These are phyloP conservation scores for Berkeleyomyces basicola DNA, from an alignment of 2,329 filamentous ascomycete genomes.

Conservation along the genomic window DNA sequence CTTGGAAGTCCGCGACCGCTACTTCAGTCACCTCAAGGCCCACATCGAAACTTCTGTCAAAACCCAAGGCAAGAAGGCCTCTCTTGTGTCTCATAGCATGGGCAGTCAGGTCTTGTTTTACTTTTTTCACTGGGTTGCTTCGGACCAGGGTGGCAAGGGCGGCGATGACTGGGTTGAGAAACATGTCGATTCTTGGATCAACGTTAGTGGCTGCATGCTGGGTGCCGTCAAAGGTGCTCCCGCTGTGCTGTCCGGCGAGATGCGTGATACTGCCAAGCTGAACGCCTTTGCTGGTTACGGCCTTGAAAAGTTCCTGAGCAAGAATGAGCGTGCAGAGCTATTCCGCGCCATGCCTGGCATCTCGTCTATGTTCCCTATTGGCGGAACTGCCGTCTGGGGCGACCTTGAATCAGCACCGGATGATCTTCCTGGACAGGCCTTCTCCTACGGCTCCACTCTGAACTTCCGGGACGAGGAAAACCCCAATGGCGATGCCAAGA, in stretches of 20 bases:
- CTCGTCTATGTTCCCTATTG: constrained; percentile 89
- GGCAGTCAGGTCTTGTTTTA: constrained; percentile 88
- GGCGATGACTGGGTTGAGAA: constrained; percentile 80
- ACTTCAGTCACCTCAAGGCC: constrained; percentile 78
- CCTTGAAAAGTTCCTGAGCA: constrained; percentile 84
- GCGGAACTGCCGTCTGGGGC: constrained; percentile 90
- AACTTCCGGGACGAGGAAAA: constrained; percentile 60
- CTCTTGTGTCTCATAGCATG: constrained; percentile 90
- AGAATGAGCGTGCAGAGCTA: constrained; percentile 78
- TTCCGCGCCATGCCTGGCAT: constrained; percentile 96
- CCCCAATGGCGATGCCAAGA: constrained; percentile 46
- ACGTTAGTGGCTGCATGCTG: constrained; percentile 95
- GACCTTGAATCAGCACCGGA: constrained; percentile 78
- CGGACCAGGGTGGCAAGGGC: constrained; percentile 58
- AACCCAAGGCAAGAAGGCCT: constrained; percentile 63
- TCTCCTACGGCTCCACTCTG: constrained; percentile 64
- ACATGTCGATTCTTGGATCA: constrained; percentile 90
- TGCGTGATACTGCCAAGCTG: constrained; percentile 94
- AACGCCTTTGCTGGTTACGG: constrained; percentile 95
- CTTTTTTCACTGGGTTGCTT: constrained; percentile 66
- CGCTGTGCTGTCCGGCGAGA: constrained; percentile 84
- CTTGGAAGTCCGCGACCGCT: constrained; percentile 78
- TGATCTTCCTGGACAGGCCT: constrained; percentile 54
- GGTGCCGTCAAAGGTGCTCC: constrained; percentile 83
- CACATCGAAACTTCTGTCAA: constrained; percentile 72